A percentile compares a stretch with the other conserved stretches of the same genome.
Conservation (phyloP, 805 yeast species). For the Saccharomycopsis sp. region DNA sequence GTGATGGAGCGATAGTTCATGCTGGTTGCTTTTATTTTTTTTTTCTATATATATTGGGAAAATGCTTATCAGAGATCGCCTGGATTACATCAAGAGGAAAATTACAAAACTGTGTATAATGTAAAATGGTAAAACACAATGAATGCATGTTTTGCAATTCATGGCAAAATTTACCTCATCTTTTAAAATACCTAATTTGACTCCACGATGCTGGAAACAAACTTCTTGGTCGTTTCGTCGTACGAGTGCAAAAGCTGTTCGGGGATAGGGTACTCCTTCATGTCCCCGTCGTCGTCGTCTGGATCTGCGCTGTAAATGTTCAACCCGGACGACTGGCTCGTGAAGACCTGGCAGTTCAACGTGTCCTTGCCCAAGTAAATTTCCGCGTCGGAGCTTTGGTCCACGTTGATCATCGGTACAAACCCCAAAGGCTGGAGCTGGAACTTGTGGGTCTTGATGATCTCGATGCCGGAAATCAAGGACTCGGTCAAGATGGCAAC, state of each 20-base stretch:
- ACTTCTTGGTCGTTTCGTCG: conserved; percentile 40
- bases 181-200: too few species aligned
- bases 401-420: conserved; percentile 78
- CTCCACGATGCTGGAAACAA: conserved; percentile 67
- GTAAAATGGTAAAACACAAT: too few species aligned
- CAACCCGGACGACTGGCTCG: conserved; percentile 77
- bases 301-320: conserved; percentile 75
- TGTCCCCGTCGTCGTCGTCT: conserved; percentile 48
- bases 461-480: conserved; percentile 78
- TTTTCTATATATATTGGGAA: too few species aligned
- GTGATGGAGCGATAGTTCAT: too few species aligned
- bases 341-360: conserved; percentile 67
- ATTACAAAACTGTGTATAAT: too few species aligned
- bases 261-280: conserved; percentile 74
- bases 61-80: too few species aligned
- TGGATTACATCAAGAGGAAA: too few species aligned
- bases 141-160: too few species aligned
- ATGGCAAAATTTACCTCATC: too few species aligned
- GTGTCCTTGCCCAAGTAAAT: conserved; percentile 68
- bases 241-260: conserved; percentile 83
- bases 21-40: too few species aligned
- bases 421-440: conserved; percentile 80
- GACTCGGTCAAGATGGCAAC: conserved; percentile 77
- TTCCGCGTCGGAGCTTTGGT: conserved; percentile 80
- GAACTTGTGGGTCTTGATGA: conserved; percentile 71